Conservation (phyloP, 768 basidiomycete genomes). For the Xanthoconium purpureum region DNA sequence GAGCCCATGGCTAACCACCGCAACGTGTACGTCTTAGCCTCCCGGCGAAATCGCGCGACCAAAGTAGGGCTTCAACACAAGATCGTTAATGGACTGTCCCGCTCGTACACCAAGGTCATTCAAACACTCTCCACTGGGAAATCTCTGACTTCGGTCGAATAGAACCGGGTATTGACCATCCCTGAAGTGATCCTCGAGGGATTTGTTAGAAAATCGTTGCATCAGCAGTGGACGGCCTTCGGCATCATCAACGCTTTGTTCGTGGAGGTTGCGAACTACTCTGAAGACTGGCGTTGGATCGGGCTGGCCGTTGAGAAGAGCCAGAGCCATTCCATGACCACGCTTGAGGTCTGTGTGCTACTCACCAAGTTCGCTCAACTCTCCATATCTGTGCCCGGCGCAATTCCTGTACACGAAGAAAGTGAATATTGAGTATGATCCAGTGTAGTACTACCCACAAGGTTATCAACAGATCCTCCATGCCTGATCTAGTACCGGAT, state of each 20-base stretch:
- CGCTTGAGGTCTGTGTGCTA: slow-evolving; percentile 48
- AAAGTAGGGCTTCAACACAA: slow-evolving; percentile 55
- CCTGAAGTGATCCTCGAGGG: slow-evolving; percentile 47
- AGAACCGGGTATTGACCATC: slow-evolving; percentile 53
- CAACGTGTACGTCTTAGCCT: slow-evolving; percentile 48
- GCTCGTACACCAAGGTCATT: slow-evolving; percentile 62
- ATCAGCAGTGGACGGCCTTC: slow-evolving; percentile 56
- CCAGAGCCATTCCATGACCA: slow-evolving; percentile 57
- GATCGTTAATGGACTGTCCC: slow-evolving; percentile 44
- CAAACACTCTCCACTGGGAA: slow-evolving; percentile 68
- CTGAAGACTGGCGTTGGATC: slow-evolving; percentile 45
- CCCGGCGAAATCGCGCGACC: slow-evolving; percentile 39
- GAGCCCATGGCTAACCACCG: slow-evolving; percentile 73
- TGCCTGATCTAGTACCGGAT: slow-evolving; percentile 55
- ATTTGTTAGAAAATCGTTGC: slow-evolving; percentile 26
- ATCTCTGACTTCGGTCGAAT: slow-evolving; percentile 45
- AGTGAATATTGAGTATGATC: neutral
- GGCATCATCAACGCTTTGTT: slow-evolving; percentile 67
- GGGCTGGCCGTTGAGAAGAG: slow-evolving; percentile 47
- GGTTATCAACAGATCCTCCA: slow-evolving; percentile 74
- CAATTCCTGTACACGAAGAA: slow-evolving; percentile 30
- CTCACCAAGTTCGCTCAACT: slow-evolving; percentile 71
- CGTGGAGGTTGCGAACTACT: slow-evolving; percentile 53
- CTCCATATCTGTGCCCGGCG: slow-evolving; percentile 76
- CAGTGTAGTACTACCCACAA: slow-evolving; percentile 39